Evolutionary conservation across 139 green algal species (phyloP), one percentile per base, ranked within the genome.

Genomic region (Micractinium conductrix): DNA sequence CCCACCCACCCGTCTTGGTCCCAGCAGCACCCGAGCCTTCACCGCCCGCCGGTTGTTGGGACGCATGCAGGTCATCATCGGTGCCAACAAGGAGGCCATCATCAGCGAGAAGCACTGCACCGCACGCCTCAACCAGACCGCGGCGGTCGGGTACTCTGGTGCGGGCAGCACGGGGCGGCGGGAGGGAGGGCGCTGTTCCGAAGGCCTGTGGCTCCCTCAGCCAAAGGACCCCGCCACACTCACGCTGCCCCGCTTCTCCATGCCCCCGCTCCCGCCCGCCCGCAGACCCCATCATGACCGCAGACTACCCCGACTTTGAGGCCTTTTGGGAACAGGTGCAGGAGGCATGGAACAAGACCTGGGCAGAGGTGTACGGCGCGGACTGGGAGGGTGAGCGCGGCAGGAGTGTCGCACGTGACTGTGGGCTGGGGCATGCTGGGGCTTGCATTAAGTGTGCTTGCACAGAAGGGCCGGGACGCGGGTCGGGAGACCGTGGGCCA

Each of bases 71-170:
- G n/a, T 97, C 24, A 48, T 87, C 16, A 87, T 87, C 48, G 74
- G 74, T 19, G 80, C 78, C 0, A 91, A 94, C 67, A 98, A 98
- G 88, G 94, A 97, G 88, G 78, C 82, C 83, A 86, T 88, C 44
- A 71, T 90, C n/a, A 79, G 75, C 17, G 87, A 90, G 55, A 90
- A 86, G 75, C 75, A 88, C 48, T 43, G n/a, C 33, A 84, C 60
- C 17, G 87, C 82, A 2, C 62, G 87, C 14, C 78, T 90, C n/a
- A 40, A 44, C 55, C 87, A 90, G 76, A 88, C 78, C 7, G 83
- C 87, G 26, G 68, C 44, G 26, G 87, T 88, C 2, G 87, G 83
- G 35, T 90, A 76, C 76, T 85, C 80, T 38, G 80, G 14, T n/a
- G 72, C 14, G 44, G 0, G 44, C 1, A 9, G 8, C 30, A 5